Percentiles rank a stretch among this genome's conserved stretches.
Evolutionary conservation across 192 early-diverging fungal genomes (phyloP).

Genomic region (Thamnidium elegans): DNA sequence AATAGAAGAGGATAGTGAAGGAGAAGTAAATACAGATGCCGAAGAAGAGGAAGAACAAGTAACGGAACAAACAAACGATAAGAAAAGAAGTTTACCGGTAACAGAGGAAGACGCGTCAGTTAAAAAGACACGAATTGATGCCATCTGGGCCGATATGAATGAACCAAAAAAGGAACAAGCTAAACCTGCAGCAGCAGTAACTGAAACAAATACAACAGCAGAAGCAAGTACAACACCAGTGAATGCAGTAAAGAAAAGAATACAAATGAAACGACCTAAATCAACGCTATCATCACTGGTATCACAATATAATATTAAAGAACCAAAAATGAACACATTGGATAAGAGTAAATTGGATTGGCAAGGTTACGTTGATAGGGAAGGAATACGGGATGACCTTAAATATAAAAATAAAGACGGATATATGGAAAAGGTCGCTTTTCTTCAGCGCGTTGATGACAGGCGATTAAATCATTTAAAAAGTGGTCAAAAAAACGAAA

Average conservation of each 20-base stretch:
- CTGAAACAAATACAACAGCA: slow-evolving; percentile 2
- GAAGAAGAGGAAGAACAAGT: slow-evolving; percentile 19
- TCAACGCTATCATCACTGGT: slow-evolving; percentile 30
- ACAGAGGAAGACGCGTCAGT: slow-evolving; percentile 15
- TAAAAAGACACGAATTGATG: slow-evolving; percentile 43
- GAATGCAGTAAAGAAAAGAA: slow-evolving; percentile 11
- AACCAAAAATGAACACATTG: slow-evolving; percentile 63
- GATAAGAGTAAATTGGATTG: slow-evolving; percentile 72
- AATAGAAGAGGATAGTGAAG: background rate
- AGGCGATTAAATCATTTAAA: slow-evolving; percentile 52
- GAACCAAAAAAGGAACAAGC: slow-evolving; percentile 15
- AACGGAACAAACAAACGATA: background rate
- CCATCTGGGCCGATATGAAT: slow-evolving; percentile 59
- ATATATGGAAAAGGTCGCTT: slow-evolving; percentile 70
- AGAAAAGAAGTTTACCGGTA: background rate
- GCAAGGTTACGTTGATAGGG: slow-evolving; percentile 59
- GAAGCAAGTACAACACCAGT: background rate
- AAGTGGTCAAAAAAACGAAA: slow-evolving; percentile 25
- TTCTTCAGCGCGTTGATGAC: slow-evolving; percentile 63
- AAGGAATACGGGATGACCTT: slow-evolving; percentile 60
- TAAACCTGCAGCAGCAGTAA: slow-evolving; percentile 1
- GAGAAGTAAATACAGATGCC: slow-evolving; percentile 3
- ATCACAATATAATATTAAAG: slow-evolving; percentile 45
- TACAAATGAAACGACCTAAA: slow-evolving; percentile 29
- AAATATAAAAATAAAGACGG: slow-evolving; percentile 69